Base-by-base conservation (phyloP, 2,329 filamentous ascomycete genomes). In the Pyrenophora tritici-repentis region DNA sequence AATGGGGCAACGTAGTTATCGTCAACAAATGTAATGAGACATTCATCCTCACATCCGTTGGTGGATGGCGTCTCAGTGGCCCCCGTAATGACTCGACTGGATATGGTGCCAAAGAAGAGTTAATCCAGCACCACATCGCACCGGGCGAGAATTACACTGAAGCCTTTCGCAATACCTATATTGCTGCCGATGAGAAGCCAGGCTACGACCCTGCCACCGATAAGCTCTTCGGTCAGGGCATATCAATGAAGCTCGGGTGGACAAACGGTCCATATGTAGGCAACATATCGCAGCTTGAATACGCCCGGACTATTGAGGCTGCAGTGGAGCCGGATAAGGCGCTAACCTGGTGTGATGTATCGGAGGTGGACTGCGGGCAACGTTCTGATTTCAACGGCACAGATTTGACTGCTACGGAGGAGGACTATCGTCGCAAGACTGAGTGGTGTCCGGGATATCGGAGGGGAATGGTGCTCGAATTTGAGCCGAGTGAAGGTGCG, bases 391-490 rank as follows among this genome's bases (percentile, higher is more conserved):
- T 13, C 12, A 22, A 13, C 20, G 13, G 8, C 10, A 56, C 47
- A 2, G 59, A 63, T 34, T 35, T 32, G 4, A 40, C n/a, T 13
- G 53, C 42, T 9, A 59, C 53, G 1, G n/a, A 13, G 0, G 35
- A 2, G 2, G 32, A 58, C 34, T 42, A 59, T 34, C 16, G 17
- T 3, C 6, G 34, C 3, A 64, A 64, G 43, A 24, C 50, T 1
- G n/a, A 45, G 2, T 22, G 42, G n/a, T 64, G 59, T 42, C 61
- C 61, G 1, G 61, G 61, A 3, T 64, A 61, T 29, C 18, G 44
- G 3, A 41, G 48, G n/a, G 57, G 61, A 1, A 9, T 64, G 3
- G 29, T 48, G 3, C 32, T 61, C 3, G 51, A 42, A 1, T 62
- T 64, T 18, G 33, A 20, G 7, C 31, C 34, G 7, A 50, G 32